These are phyloP conservation scores for Lepiota subincarnata DNA, from an alignment of 768 basidiomycete genomes.

Conservation along the genomic window DNA sequence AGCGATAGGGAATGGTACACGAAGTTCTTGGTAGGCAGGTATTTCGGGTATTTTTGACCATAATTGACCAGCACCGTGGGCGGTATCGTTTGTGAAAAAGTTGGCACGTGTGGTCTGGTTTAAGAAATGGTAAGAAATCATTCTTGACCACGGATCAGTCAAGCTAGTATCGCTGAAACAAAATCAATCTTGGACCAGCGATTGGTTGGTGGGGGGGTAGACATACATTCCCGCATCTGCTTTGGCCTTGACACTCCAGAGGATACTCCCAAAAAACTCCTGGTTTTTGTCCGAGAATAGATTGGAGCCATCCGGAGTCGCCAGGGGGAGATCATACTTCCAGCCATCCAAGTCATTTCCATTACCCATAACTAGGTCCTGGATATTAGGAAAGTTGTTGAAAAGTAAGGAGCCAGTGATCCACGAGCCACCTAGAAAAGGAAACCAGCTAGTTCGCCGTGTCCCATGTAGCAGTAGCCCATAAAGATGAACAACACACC, in stretches of 20 bases:
- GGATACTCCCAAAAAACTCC: constrained; percentile 47
- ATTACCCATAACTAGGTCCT: constrained; percentile 59
- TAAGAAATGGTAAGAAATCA: constrained; percentile 70
- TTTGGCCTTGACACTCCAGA: constrained; percentile 54
- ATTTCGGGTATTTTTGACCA: constrained; percentile 56
- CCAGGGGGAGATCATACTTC: constrained; percentile 53
- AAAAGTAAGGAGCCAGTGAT: constrained; percentile 56
- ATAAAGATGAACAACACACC: constrained; percentile 34
- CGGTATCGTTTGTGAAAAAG: constrained; percentile 54
- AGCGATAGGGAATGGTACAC: constrained; percentile 66
- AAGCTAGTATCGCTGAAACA: constrained; percentile 54
- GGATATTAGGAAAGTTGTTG: constrained; percentile 58
- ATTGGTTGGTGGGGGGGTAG: neutral
- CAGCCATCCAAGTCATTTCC: constrained; percentile 43
- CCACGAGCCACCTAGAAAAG: constrained; percentile 58
- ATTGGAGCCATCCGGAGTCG: constrained; percentile 48
- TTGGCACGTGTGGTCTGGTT: constrained; percentile 57
- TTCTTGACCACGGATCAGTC: constrained; percentile 60
- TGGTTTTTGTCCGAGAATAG: constrained; percentile 45
- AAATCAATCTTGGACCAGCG: neutral
- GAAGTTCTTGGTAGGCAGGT: constrained; percentile 44
- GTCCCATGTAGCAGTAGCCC: neutral
- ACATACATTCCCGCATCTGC: constrained; percentile 50
- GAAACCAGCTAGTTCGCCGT: neutral
- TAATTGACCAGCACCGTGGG: constrained; percentile 70